Evolutionary conservation across 306 rosid species (phyloP).

Genomic region (Canavalia ensiformis): DNA sequence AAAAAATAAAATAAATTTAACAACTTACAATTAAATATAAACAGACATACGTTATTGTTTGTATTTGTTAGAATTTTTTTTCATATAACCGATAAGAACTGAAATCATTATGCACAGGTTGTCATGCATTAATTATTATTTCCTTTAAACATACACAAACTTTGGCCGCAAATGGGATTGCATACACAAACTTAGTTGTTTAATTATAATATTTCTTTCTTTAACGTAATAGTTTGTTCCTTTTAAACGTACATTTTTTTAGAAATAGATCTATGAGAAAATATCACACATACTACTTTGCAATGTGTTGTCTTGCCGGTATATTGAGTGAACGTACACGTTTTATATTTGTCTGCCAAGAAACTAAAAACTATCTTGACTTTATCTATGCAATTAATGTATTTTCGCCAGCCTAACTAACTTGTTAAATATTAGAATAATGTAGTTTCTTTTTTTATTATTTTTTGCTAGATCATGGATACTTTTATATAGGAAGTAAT

Average conservation of each 20-base stretch:
- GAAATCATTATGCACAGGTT: conserved; percentile 46
- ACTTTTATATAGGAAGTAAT: no score
- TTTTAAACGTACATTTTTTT: neutral
- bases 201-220: neutral
- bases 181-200: neutral
- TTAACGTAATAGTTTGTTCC: conserved; percentile 24
- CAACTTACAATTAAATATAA: no score
- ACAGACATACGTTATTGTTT: no score
- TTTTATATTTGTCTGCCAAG: neutral
- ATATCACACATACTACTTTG: neutral
- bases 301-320: conserved; percentile 18
- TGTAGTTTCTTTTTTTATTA: neutral
- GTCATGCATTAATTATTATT: conserved; percentile 53
- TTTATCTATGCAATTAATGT: neutral
- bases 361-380: neutral
- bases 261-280: no score
- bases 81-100: conserved; percentile 44
- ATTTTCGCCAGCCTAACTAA: neutral
- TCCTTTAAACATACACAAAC: conserved; percentile 40
- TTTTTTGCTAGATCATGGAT: no score
- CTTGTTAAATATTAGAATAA: conserved; percentile 9
- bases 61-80: neutral
- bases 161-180: conserved; percentile 43
- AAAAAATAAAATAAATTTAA: no score
- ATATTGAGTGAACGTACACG: neutral